Conservation (phyloP, 2,329 filamentous ascomycete genomes). For the Tothia fuscella region DNA sequence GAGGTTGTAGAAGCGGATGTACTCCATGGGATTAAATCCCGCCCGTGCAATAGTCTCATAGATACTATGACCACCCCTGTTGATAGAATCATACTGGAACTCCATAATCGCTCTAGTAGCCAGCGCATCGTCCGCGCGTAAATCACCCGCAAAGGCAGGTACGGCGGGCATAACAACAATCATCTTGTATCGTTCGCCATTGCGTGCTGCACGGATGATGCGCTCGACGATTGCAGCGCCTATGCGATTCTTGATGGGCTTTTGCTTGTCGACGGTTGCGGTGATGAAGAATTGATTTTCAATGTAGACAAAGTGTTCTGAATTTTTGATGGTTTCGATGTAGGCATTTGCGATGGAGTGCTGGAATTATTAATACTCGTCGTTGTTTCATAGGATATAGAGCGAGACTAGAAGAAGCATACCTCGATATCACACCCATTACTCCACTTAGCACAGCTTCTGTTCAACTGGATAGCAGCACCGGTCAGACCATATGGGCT, state of each 20-base stretch:
- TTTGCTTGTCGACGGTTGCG: conserved; percentile 57
- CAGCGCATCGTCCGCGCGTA: conserved; percentile 58
- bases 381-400: neutral
- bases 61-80: conserved; percentile 64
- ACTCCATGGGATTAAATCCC: conserved; percentile 58
- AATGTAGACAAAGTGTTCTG: conserved; percentile 65
- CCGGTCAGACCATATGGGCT: no score
- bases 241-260: conserved; percentile 65
- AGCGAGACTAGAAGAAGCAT: conserved; percentile 13
- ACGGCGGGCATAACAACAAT: conserved; percentile 70
- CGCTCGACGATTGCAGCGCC: conserved; percentile 69
- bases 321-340: conserved; percentile 55
- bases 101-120: conserved; percentile 81
- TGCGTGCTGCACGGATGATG: conserved; percentile 56
- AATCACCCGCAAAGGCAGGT: conserved; percentile 70
- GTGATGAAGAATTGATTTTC: conserved; percentile 89
- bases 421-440: conserved; percentile 46
- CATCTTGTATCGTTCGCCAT: conserved; percentile 57
- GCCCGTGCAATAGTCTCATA: conserved; percentile 55
- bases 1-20: conserved; percentile 77
- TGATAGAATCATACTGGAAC: conserved; percentile 73
- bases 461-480: conserved; percentile 26
- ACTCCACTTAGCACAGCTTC: conserved; percentile 42
- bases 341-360: conserved; percentile 86
- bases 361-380: conserved; percentile 14